Base-by-base conservation (phyloP, 805 yeast genomes). In the Candida tammaniensis region DNA sequence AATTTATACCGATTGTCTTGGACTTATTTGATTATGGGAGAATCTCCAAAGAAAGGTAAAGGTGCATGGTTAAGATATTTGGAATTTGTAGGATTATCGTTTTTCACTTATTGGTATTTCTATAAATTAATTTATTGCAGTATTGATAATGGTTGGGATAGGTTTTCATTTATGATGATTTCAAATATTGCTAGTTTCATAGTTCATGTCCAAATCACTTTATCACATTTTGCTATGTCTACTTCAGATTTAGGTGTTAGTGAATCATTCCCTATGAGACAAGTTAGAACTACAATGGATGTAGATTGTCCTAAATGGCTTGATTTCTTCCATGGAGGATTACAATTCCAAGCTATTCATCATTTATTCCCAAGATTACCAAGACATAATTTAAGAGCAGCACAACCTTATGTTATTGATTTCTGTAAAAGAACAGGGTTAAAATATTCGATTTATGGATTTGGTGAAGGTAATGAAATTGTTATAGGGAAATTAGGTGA, bases 291-390 rank as follows among this genome's bases (percentile, higher is more conserved):
- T 1, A 87, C 96, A 3, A 88, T 87, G 96, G 96, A 87, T 54
- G 95, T 87, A 21, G 91, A 83, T 48, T 87, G 96, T 63, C 96
- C 96, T 2, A 81, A 76, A 42, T 87, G 96, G 96, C 69, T 87
- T 31, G 96, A 87, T 55, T 88, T 78, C 49, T 69, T 87, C 51
- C 96, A 87, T 52, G 96, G 96, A 7, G 96, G 96, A 0, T 70
- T 87, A 35, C 96, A 87, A 57, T 87, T 86, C 64, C 96, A 87
- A 55, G 93, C 89, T 0, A 77, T 87, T 33, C 96, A 87, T 55
- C 96, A 87, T 54, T 66, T 88, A 47, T 87, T 87, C 57, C 96
- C 96, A 18, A 68, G 96, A 39, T 56, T 87, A 48, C 96, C 96
- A 15, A 72, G 96, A 39, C 96, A 88, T 58, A 87, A 88, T 53